Base-by-base conservation (phyloP, 129 eudicot genomes). In the Heracleum sosnowskyi region DNA sequence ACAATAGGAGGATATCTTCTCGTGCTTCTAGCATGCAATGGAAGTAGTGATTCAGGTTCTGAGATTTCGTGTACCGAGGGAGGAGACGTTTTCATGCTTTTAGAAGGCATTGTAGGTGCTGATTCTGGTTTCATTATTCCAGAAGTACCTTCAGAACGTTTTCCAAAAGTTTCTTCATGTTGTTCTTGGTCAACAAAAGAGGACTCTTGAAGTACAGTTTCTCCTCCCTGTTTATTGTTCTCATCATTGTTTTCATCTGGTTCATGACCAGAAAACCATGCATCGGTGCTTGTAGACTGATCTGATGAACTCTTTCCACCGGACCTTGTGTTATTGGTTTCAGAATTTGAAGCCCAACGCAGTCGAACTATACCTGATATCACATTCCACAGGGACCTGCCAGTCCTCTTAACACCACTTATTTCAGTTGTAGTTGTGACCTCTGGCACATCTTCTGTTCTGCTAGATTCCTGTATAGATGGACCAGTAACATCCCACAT, bases 201-300 rank as follows among this genome's bases (percentile, higher is more conserved):
- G 81, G 83, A 34, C 36, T 74, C 87, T 80, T 76, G 86, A 49
- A 69, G 60, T 33, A 68, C 12, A 53, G 75, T 82, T 51, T 47
- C 68, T 40, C 66, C 77, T 62, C 80, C 82, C 45, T 39, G 81
- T 81, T 79, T 86, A 82, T 41, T 69, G 31, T 75, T 73, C 34
- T 79, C 85, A 49, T 76, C 86, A 74, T 49, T 82, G 64, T 79
- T 81, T 81, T 91, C 95, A 73, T 87, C 96, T 5, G 79, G 86
- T 79, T 93, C 97, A 79, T 88, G 88, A 78, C 92, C 97, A 47
- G 98, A 91, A 88, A 88, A 95, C 97, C 94, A 91, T 37, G 91
- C 51, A 73, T 90, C 98, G 34, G 93, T 90, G 78, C 92, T 86
- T 4, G 86, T 81, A 73, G 97, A 91, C 84, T 88, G 92, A 85